phyloP scores from a whole-genome alignment of 2,329 filamentous ascomycete genomes.

The Pseudogymnoascus sp. region DNA sequence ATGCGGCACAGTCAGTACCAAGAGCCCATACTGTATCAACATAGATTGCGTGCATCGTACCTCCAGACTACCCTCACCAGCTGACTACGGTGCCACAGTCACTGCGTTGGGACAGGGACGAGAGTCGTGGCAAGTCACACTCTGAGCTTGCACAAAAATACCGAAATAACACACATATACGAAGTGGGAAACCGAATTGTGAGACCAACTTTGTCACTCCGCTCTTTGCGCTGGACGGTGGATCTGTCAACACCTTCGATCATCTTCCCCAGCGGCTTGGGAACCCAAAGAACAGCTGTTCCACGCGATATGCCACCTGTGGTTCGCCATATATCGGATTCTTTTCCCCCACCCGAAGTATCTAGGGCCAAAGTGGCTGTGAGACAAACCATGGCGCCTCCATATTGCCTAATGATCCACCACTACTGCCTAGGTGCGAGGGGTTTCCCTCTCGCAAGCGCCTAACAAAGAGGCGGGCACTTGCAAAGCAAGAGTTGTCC shows the following conservation, averaged over 20 bases:
- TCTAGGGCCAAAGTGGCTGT: background rate
- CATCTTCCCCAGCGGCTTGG: background rate
- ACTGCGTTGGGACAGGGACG: background rate
- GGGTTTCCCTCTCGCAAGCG: background rate
- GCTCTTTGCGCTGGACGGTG: background rate
- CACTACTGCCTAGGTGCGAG: background rate
- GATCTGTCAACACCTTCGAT: background rate
- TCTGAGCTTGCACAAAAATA: background rate
- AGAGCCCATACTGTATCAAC: background rate
- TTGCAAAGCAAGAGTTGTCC: background rate
- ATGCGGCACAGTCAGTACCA: background rate
- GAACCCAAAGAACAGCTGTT: background rate
- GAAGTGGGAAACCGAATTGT: background rate
- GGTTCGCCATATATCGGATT: background rate
- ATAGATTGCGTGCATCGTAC: background rate
- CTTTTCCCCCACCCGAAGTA: background rate
- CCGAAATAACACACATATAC: background rate
- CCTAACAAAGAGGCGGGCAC: background rate
- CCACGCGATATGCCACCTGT: background rate
- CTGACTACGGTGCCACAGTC: background rate
- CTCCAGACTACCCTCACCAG: background rate
- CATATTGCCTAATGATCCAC: background rate
- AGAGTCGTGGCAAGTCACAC: background rate
- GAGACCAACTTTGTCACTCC: background rate
- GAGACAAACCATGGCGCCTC: background rate